phyloP scores from a whole-genome alignment of 345 rosid genomes.

The Salix viminalis region DNA sequence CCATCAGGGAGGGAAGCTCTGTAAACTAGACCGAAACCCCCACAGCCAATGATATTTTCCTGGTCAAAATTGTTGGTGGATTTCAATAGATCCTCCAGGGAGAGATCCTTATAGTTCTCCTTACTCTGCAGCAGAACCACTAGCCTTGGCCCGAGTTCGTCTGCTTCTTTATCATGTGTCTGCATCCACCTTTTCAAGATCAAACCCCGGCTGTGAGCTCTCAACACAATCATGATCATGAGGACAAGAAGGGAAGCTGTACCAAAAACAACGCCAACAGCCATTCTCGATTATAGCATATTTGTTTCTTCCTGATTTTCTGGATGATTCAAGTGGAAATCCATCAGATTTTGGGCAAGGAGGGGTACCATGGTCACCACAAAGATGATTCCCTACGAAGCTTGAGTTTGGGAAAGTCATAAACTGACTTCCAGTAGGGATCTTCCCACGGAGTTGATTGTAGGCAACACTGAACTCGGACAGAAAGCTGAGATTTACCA shows the following conservation, averaged over 20 bases:
- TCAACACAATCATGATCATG: slow-evolving; percentile 40
- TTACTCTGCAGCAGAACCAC: slow-evolving; percentile 60
- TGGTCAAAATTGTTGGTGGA: slow-evolving; percentile 85
- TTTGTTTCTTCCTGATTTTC: slow-evolving; percentile 31
- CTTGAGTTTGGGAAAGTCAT: slow-evolving; percentile 71
- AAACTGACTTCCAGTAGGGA: slow-evolving; percentile 69
- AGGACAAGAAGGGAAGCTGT: slow-evolving; percentile 46
- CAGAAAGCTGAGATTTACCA: slow-evolving; percentile 34
- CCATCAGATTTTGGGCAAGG: slow-evolving; percentile 28
- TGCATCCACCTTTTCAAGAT: slow-evolving; percentile 56
- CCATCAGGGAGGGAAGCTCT: slow-evolving; percentile 75
- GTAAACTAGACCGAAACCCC: slow-evolving; percentile 96
- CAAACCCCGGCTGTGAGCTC: slow-evolving; percentile 55
- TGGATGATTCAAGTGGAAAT: slow-evolving; percentile 4
- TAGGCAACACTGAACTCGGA: slow-evolving; percentile 55
- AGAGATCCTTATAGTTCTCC: slow-evolving; percentile 46
- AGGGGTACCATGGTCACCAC: slow-evolving; percentile 54
- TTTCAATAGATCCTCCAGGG: slow-evolving; percentile 62
- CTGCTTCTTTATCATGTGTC: slow-evolving; percentile 38
- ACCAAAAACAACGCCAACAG: slow-evolving; percentile 54
- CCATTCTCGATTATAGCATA: slow-evolving; percentile 48
- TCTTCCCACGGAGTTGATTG: slow-evolving; percentile 50
- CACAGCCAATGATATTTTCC: slow-evolving; percentile 91
- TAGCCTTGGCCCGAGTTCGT: slow-evolving; percentile 46
- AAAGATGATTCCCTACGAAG: slow-evolving; percentile 67